Conservation (phyloP, 2,329 filamentous ascomycete species). For the Sclerotinia nivalis region DNA sequence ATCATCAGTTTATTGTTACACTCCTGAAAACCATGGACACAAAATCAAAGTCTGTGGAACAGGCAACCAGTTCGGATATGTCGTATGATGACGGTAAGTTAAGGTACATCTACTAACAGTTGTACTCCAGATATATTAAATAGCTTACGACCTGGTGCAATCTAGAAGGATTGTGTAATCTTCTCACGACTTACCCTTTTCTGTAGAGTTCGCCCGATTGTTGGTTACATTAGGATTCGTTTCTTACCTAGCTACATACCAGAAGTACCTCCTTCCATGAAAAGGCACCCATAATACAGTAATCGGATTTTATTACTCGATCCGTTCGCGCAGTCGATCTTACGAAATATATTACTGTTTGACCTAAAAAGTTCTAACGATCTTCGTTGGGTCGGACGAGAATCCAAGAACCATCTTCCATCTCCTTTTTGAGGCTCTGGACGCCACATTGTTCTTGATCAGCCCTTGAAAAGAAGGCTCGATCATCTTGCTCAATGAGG, state of each 20-base stretch:
- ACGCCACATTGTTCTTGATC: not conserved
- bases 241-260: not conserved
- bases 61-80: constrained; percentile 1
- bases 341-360: not conserved
- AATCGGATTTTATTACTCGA: not conserved
- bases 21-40: not conserved
- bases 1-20: not conserved
- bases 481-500: not conserved
- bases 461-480: not conserved
- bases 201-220: not conserved
- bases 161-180: constrained; percentile 14
- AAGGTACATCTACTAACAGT: not conserved
- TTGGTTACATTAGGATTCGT: constrained; percentile 11
- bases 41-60: constrained; percentile 2
- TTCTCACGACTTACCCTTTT: constrained; percentile 15
- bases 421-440: not conserved
- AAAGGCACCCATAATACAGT: not conserved
- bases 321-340: not conserved
- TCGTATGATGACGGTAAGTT: not conserved
- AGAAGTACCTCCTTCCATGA: constrained; percentile 4
- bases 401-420: not conserved
- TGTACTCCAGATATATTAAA: not conserved
- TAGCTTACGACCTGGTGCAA: constrained; percentile 2
- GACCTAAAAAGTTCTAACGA: not conserved
- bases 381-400: not conserved